Conservation (phyloP, 2,329 filamentous ascomycete genomes). For the Pyrenophora seminiperda region DNA sequence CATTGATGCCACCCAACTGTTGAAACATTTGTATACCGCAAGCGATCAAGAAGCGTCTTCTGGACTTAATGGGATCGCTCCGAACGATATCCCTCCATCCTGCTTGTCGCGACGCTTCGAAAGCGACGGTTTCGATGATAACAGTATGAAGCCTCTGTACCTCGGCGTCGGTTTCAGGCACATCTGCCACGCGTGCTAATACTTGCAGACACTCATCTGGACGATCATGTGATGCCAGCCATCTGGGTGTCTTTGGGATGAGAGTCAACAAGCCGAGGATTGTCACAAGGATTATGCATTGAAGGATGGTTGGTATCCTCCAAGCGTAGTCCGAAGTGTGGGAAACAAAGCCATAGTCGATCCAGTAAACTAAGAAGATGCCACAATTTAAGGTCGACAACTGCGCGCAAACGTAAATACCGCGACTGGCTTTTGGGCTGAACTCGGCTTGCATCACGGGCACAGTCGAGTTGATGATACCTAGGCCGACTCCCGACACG, state of each 20-base stretch:
- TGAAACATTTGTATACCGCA: constrained; percentile 26
- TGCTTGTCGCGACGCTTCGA: constrained; percentile 20
- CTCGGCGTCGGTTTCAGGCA: constrained; percentile 13
- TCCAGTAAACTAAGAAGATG: constrained; percentile 25
- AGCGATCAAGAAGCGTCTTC: constrained; percentile 24
- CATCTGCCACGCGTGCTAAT: constrained; percentile 18
- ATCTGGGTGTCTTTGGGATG: constrained; percentile 22
- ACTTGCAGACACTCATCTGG: constrained; percentile 21
- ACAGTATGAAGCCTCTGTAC: constrained; percentile 19
- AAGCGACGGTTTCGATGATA: constrained; percentile 25
- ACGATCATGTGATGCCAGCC: constrained; percentile 24
- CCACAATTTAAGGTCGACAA: constrained; percentile 24
- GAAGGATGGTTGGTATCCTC: constrained; percentile 21
- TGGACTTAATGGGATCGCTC: constrained; percentile 24
- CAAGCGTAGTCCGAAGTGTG: constrained; percentile 24
- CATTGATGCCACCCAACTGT: constrained; percentile 25
- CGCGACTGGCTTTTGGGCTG: constrained; percentile 25
- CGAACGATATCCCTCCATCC: constrained; percentile 23
- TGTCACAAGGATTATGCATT: constrained; percentile 14
- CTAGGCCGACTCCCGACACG: constrained; percentile 39
- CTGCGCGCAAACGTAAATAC: constrained; percentile 26
- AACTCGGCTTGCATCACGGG: constrained; percentile 24
- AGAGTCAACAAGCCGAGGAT: constrained; percentile 14
- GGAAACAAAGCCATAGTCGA: constrained; percentile 20
- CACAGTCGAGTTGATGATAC: constrained; percentile 24